Evolutionary conservation across 164 flowering plant genomes (phyloP).

Genomic region (Litsea cubeba): DNA sequence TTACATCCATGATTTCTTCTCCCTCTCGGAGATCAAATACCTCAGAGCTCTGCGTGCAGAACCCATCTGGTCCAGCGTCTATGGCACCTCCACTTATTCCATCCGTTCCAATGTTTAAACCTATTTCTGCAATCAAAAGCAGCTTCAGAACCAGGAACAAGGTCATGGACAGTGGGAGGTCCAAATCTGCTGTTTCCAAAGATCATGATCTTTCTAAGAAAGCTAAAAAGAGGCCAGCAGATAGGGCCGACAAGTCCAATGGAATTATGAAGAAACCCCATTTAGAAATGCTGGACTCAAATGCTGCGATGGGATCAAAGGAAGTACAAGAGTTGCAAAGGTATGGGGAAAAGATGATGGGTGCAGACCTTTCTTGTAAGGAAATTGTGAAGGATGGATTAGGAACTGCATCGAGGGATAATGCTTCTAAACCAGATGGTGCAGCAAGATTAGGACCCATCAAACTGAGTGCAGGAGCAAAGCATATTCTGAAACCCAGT

Average conservation of each 20-base stretch:
- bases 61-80: conserved; percentile 17
- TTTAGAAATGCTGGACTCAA: conserved; percentile 18
- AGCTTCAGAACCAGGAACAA: conserved; percentile 17
- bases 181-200: conserved; percentile 15
- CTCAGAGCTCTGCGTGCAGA: conserved; percentile 14
- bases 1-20: conserved; percentile 14
- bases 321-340: not conserved
- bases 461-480: conserved; percentile 55
- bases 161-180: not conserved
- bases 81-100: conserved; percentile 23
- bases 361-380: conserved; percentile 9
- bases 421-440: conserved; percentile 17
- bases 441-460: conserved; percentile 40
- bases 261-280: conserved; percentile 27
- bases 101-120: conserved; percentile 23
- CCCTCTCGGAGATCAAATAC: conserved; percentile 14
- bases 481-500: conserved; percentile 55
- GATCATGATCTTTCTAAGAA: conserved; percentile 17
- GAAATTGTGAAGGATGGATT: conserved; percentile 13
- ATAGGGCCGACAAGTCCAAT: conserved; percentile 12
- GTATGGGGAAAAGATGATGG: conserved; percentile 1
- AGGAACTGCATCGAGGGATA: conserved; percentile 9
- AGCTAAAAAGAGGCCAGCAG: conserved; percentile 37
- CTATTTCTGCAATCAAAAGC: conserved; percentile 12
- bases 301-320: conserved; percentile 10